A percentile compares a stretch with the other conserved stretches of the same genome.
Conservation (phyloP, 2,329 filamentous ascomycete genomes). For the Hypoxylon sp. region DNA sequence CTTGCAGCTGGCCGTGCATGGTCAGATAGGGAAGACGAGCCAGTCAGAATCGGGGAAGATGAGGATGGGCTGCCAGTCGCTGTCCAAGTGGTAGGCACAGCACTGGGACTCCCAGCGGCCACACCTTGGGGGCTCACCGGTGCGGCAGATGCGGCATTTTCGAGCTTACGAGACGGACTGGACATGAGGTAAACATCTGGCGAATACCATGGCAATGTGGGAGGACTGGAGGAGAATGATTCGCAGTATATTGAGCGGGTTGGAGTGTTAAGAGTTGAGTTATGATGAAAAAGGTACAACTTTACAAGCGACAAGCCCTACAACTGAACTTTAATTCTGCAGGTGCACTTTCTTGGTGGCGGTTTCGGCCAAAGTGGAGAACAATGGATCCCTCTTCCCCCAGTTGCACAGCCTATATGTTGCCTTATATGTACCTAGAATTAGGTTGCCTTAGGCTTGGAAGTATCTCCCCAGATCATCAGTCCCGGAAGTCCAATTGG, state of each 20-base stretch:
- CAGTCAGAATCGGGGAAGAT: slow-evolving; percentile 40
- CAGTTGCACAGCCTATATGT: no score
- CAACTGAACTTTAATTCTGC: slow-evolving; percentile 33
- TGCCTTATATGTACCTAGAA: slow-evolving; percentile 6
- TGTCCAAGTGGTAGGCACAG: slow-evolving; percentile 37
- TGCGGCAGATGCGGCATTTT: slow-evolving; percentile 62
- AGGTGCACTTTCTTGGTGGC: no score
- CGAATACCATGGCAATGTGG: slow-evolving; percentile 45
- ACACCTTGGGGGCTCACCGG: slow-evolving; percentile 42
- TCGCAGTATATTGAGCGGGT: no score
- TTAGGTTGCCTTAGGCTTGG: no score
- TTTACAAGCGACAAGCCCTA: slow-evolving; percentile 14
- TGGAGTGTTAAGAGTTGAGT: slow-evolving; percentile 26
- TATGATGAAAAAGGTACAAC: slow-evolving; percentile 38
- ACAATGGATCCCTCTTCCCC: slow-evolving; percentile 2
- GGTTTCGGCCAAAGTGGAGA: slow-evolving; percentile 38
- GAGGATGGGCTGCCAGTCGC: slow-evolving; percentile 43
- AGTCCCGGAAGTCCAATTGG: no score
- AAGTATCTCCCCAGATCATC: no score
- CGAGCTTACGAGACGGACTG: slow-evolving; percentile 57
- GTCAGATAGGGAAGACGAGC: slow-evolving; percentile 38
- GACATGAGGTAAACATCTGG: slow-evolving; percentile 69
- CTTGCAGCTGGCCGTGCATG: slow-evolving; percentile 36
- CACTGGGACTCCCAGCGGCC: slow-evolving; percentile 35
- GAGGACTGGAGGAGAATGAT: slow-evolving; percentile 29